These are phyloP conservation scores for Puya raimondii DNA, from an alignment of 176 grass and related monocot species.

Conservation along the genomic window DNA sequence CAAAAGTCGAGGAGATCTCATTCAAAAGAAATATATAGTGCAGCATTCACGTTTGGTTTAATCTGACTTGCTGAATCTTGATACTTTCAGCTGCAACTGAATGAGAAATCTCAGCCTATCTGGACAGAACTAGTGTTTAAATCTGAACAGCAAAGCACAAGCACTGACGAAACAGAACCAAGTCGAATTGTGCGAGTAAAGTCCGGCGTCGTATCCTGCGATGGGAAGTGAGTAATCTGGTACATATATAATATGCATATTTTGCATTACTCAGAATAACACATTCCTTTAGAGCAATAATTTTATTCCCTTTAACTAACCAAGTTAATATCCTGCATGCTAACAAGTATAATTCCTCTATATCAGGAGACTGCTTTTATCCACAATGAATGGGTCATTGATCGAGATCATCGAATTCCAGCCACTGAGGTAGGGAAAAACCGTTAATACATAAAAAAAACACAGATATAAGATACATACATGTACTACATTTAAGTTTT, in stretches of 20 bases:
- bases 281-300: not conserved
- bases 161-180: slow-evolving; percentile 34
- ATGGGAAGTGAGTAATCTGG: slow-evolving; percentile 55
- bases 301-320: not conserved
- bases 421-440: slow-evolving; percentile 58
- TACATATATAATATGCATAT: slow-evolving; percentile 2
- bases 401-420: slow-evolving; percentile 83
- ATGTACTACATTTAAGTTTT: not conserved
- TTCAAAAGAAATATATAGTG: not conserved
- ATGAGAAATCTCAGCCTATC: slow-evolving; percentile 88
- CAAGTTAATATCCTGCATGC: not conserved
- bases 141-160: slow-evolving; percentile 30
- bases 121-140: slow-evolving; percentile 72
- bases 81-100: slow-evolving; percentile 82
- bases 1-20: no score
- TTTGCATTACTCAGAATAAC: not conserved
- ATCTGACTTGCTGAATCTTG: slow-evolving; percentile 9
- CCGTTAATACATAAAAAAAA: not conserved
- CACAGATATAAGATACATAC: not conserved
- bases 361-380: slow-evolving; percentile 76
- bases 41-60: not conserved
- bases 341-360: slow-evolving; percentile 26
- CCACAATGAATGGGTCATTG: slow-evolving; percentile 49
- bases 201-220: slow-evolving; percentile 48
- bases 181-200: slow-evolving; percentile 37